Percentiles rank a stretch among this genome's conserved stretches.
Conservation (phyloP, 345 rosid genomes). For the Litchi chinensis region DNA sequence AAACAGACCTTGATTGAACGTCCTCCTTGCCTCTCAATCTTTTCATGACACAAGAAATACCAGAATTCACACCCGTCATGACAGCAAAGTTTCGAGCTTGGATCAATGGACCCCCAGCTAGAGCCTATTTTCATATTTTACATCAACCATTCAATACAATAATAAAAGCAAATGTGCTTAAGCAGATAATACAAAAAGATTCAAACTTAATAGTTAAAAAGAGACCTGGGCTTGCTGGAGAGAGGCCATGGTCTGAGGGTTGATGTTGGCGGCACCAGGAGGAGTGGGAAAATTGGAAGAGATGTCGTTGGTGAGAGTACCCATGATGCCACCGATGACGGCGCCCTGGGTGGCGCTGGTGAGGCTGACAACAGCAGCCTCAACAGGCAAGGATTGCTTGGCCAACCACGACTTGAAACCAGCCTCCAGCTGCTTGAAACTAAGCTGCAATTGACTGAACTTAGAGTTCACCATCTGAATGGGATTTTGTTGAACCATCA, state of each 20-base stretch:
- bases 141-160: background rate
- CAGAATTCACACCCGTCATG: conserved; percentile 92
- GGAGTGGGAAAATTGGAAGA: conserved; percentile 46
- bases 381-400: conserved; percentile 69
- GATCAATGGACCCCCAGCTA: conserved; percentile 81
- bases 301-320: conserved; percentile 61
- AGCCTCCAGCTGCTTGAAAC: conserved; percentile 56
- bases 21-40: conserved; percentile 96
- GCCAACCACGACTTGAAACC: conserved; percentile 78
- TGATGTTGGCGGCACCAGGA: conserved; percentile 49
- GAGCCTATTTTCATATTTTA: conserved; percentile 51
- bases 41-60: conserved; percentile 79
- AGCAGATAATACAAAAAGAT: background rate
- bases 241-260: conserved; percentile 86
- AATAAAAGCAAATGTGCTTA: too few relatives aligned
- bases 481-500: conserved; percentile 57
- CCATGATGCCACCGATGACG: conserved; percentile 81
- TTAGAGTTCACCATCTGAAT: conserved; percentile 53
- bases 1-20: conserved; percentile 75
- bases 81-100: conserved; percentile 99
- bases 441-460: conserved; percentile 61
- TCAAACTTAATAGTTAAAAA: background rate
- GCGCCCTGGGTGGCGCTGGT: conserved; percentile 80
- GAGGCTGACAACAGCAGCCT: conserved; percentile 78
- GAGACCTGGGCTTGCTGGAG: conserved; percentile 85